phyloP scores from a whole-genome alignment of 768 basidiomycete genomes.

The Lentinus tigrinus region DNA sequence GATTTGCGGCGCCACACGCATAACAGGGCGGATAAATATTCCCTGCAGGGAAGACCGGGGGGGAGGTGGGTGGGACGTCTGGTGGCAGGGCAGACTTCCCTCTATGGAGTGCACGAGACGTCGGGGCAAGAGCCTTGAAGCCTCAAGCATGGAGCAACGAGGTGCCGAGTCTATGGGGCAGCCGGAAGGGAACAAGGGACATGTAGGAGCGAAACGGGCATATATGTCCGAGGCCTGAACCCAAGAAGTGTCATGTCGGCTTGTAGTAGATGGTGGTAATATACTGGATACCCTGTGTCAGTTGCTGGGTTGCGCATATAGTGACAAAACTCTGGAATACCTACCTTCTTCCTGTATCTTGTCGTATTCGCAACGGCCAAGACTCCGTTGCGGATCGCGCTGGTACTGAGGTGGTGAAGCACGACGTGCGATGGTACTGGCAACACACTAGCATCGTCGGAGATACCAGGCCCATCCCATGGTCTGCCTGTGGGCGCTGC shows the following conservation, averaged over 20 bases:
- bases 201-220: not conserved
- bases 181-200: not conserved
- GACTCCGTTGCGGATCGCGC: slow-evolving; percentile 91
- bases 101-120: not conserved
- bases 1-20: not conserved
- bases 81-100: not conserved
- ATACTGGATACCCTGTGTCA: slow-evolving; percentile 48
- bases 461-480: slow-evolving; percentile 37
- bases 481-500: slow-evolving; percentile 7
- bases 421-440: slow-evolving; percentile 94
- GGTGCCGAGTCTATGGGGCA: not conserved
- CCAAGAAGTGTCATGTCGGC: slow-evolving; percentile 43
- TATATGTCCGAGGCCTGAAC: not conserved
- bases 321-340: slow-evolving; percentile 14
- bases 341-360: slow-evolving; percentile 87
- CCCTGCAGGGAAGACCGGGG: not conserved
- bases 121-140: not conserved
- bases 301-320: not conserved
- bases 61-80: not conserved
- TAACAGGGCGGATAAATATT: not conserved
- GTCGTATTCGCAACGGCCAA: slow-evolving; percentile 91
- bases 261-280: slow-evolving; percentile 85
- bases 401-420: slow-evolving; percentile 91
- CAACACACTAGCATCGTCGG: slow-evolving; percentile 87
- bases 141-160: not conserved